Evolutionary conservation across 176 grass and related monocot species (phyloP).

Genomic region (Carex pumila): DNA sequence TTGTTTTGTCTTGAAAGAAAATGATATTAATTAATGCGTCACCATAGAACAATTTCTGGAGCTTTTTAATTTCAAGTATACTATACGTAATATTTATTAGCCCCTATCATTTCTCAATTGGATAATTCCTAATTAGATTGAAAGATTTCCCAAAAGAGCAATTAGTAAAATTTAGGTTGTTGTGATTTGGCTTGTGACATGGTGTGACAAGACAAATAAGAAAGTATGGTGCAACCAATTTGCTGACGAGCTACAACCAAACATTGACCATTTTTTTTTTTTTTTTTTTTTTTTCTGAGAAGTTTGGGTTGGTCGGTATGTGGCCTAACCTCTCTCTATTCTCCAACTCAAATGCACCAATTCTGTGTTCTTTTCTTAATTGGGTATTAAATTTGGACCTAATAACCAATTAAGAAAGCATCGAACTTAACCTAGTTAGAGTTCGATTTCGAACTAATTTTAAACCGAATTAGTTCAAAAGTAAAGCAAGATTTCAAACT

Average conservation of each 20-base stretch:
- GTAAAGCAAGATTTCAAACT: too few relatives aligned
- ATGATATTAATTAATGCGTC: too few relatives aligned
- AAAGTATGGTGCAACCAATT: constrained; percentile 21
- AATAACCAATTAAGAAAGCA: too few relatives aligned
- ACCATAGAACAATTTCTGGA: background rate
- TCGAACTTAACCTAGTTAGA: too few relatives aligned
- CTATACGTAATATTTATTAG: background rate
- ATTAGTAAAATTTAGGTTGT: background rate
- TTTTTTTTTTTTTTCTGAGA: background rate
- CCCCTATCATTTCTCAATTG: background rate
- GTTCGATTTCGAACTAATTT: too few relatives aligned
- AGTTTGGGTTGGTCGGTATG: constrained; percentile 20
- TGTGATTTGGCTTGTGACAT: constrained; percentile 14
- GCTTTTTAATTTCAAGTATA: background rate
- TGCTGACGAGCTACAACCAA: constrained; percentile 43
- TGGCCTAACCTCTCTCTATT: background rate
- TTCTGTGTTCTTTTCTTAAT: background rate
- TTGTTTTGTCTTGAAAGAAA: background rate
- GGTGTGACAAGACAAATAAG: constrained; percentile 11
- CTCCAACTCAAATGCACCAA: background rate
- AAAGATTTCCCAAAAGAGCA: background rate
- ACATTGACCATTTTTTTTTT: constrained; percentile 33
- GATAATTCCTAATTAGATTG: background rate
- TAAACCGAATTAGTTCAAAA: too few relatives aligned
- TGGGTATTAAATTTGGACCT: background rate